Evolutionary conservation across 345 rosid genomes (phyloP).

Genomic region (Excoecaria agallocha): DNA sequence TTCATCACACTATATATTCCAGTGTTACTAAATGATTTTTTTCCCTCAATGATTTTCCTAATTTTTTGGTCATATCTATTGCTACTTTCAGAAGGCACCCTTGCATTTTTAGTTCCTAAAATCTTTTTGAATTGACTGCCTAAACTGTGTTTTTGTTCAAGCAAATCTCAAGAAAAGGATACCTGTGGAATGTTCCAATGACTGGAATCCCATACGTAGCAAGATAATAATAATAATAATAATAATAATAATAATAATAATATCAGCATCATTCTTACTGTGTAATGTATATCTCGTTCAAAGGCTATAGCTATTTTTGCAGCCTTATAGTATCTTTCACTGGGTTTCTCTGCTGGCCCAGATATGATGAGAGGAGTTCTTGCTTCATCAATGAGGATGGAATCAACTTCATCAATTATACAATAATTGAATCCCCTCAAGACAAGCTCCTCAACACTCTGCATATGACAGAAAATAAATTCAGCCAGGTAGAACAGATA

Average conservation of each 20-base stretch:
- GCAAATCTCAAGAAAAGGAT: not conserved
- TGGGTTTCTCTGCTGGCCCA: constrained; percentile 95
- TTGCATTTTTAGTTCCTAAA: not conserved
- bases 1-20: not conserved
- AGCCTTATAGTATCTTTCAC: constrained; percentile 89
- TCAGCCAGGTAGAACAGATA: constrained; percentile 25
- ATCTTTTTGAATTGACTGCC: not conserved
- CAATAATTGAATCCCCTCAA: constrained; percentile 87
- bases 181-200: not conserved
- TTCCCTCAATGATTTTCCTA: not conserved
- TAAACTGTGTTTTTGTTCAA: not conserved
- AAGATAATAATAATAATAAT: not conserved
- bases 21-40: not conserved
- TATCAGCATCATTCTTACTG: constrained; percentile 43
- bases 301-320: constrained; percentile 86
- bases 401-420: constrained; percentile 95
- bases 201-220: not conserved
- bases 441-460: constrained; percentile 96
- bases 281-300: constrained; percentile 91
- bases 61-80: not conserved
- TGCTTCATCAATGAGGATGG: constrained; percentile 98
- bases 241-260: not conserved
- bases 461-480: constrained; percentile 30
- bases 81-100: not conserved
- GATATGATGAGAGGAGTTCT: constrained; percentile 96